Evolutionary conservation across 2,329 filamentous ascomycete species (phyloP).

Genomic region (Thyridium curvatum): DNA sequence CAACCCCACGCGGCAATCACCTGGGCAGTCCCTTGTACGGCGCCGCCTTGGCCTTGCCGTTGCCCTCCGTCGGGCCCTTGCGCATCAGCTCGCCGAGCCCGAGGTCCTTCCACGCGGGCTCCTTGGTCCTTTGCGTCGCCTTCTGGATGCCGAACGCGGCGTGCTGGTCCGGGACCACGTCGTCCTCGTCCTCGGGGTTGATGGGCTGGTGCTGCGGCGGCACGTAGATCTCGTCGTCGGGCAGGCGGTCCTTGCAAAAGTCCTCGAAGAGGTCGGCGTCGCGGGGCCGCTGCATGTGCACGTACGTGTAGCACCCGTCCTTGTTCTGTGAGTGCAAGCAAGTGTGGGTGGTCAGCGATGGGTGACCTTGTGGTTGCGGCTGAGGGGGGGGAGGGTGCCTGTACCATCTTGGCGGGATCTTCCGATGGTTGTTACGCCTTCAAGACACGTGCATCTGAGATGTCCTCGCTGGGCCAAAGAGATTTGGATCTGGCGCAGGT

Average conservation of each 20-base stretch:
- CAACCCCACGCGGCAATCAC: conserved; percentile 15
- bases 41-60: conserved; percentile 1
- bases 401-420: no score
- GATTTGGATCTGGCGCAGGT: no score
- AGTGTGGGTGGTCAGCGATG: no score
- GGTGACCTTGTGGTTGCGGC: no score
- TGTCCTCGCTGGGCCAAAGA: no score
- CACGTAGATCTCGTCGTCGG: conserved; percentile 79
- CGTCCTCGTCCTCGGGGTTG: conserved; percentile 84
- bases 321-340: conserved; percentile 45
- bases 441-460: no score
- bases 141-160: conserved; percentile 81
- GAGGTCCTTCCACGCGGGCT: conserved; percentile 74
- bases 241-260: conserved; percentile 63
- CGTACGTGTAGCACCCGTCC: conserved; percentile 67
- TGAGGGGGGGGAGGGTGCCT: no score
- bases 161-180: conserved; percentile 83
- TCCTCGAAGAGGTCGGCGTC: conserved; percentile 77
- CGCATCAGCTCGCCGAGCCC: conserved; percentile 66
- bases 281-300: conserved; percentile 67
- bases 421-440: no score
- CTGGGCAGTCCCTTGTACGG: conserved; percentile 24
- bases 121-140: conserved; percentile 65
- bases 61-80: conserved; percentile 41
- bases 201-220: conserved; percentile 71